Percentiles rank a stretch among this genome's conserved stretches.
These are phyloP conservation scores for Kernera saxatilis DNA, from an alignment of 345 rosid species.

Conservation along the genomic window DNA sequence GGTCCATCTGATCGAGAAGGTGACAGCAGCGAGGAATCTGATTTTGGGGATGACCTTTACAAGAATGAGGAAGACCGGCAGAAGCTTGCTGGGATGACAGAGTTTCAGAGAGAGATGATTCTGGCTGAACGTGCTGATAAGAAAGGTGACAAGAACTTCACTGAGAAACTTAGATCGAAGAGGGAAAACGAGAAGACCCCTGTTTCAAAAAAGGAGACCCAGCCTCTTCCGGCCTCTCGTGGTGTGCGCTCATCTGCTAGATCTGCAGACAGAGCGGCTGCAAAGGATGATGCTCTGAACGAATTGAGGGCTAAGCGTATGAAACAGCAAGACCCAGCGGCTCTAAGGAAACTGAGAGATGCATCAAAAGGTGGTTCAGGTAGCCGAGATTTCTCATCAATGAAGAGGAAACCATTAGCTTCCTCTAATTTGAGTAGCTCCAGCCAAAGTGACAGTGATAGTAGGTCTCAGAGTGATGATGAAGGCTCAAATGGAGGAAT, in stretches of 20 bases:
- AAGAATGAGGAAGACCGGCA: constrained; percentile 78
- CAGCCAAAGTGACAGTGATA: constrained; percentile 81
- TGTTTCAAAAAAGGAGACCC: constrained; percentile 58
- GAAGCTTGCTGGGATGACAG: constrained; percentile 73
- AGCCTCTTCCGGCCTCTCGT: constrained; percentile 55
- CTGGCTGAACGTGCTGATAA: constrained; percentile 81
- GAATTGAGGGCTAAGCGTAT: constrained; percentile 86
- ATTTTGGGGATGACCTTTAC: constrained; percentile 87
- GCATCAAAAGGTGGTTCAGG: constrained; percentile 64
- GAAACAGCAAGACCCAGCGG: constrained; percentile 94
- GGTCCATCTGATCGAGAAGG: constrained; percentile 59
- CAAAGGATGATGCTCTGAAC: constrained; percentile 84
- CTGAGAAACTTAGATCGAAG: constrained; percentile 74
- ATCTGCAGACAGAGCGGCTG: constrained; percentile 92
- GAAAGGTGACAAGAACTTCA: constrained; percentile 83
- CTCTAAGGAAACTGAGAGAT: constrained; percentile 73
- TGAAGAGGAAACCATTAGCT: constrained; percentile 53
- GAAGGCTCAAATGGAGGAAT: constrained; percentile 84
- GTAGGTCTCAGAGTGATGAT: constrained; percentile 81
- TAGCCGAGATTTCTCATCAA: constrained; percentile 54
- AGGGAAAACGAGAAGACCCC: constrained; percentile 63
- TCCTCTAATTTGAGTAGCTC: constrained; percentile 74
- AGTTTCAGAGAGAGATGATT: constrained; percentile 92
- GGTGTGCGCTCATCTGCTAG: constrained; percentile 81
- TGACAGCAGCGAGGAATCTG: constrained; percentile 79